phyloP scores from a whole-genome alignment of 163 green algal species.

The Volvox carteri region DNA sequence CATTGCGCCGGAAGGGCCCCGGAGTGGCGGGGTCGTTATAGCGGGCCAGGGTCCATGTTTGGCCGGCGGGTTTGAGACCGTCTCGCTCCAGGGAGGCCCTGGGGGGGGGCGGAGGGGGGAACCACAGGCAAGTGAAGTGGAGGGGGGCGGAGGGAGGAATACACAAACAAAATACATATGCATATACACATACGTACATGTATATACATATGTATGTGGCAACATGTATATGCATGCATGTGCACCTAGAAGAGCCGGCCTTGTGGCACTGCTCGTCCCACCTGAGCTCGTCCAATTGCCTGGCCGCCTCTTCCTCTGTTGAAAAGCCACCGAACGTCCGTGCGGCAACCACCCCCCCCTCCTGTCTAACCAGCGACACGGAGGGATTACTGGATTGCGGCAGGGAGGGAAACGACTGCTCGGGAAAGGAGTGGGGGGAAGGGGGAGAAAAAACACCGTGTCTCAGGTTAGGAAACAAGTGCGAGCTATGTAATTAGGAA shows the following conservation, averaged over 20 bases:
- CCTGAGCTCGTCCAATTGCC: conserved; percentile 44
- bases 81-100: conserved; percentile 54
- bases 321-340: conserved; percentile 50
- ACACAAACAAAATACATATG: neutral
- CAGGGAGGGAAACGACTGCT: conserved; percentile 39
- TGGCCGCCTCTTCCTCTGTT: neutral
- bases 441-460: neutral
- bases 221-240: no score
- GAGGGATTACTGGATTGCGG: conserved; percentile 29
- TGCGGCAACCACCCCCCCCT: conserved; percentile 59
- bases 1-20: conserved; percentile 80
- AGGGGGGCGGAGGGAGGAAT: neutral
- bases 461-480: no score
- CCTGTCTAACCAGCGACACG: conserved; percentile 53
- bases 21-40: conserved; percentile 89
- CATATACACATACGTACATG: no score
- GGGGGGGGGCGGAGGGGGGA: neutral
- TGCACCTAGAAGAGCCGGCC: no score
- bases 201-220: no score
- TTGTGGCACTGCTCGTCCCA: conserved; percentile 1
- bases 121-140: neutral
- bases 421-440: neutral
- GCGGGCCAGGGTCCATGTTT: conserved; percentile 66
- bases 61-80: neutral
- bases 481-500: neutral